Base-by-base conservation (phyloP, 225 moss, liverwort and hornwort genomes). In the Thuidium tamariscinum region DNA sequence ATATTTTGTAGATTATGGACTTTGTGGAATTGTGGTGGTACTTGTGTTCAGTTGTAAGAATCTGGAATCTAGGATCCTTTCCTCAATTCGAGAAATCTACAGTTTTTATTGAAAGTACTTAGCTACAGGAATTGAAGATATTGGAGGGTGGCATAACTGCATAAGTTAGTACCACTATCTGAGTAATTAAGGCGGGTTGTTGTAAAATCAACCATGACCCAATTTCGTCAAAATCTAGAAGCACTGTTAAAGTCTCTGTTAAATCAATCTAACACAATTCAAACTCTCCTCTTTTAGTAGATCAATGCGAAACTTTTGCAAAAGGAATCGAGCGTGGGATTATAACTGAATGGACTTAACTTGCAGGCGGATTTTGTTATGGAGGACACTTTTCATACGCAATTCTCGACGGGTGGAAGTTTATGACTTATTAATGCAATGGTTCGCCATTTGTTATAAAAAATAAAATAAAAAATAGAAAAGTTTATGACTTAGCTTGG, bases 161-260 rank as follows among this genome's bases (percentile, higher is more conserved):
- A 44, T 16, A n/a, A n/a, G n/a, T 16, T 4, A 6, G 32, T 21
- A 12, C 29, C 46, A 11, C 18, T 7, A 1, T 30, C 32, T 2
- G 7, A 20, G 29, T 41, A 7, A 17, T 3, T 32, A 5, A 73
- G 19, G 32, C 4, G 7, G 49, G 49, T 32, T 34, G n/a, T 21
- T n/a, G 13, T 14, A 51, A 51, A 34, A n/a, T 20, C 22, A 52
- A 74, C 5, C 0, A 5, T 76, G 36, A 54, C 6, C 76, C 36
- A 36, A 54, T 76, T 54, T 16, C 4, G 16, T 36, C 36, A 25
- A 54, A 52, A 9, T 54, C 5, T 76, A 54, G 23, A 74, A 14
- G 5, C 0, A 0, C 2, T 23, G 49, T 30, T 20, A 13, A 32
- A 18, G 48, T 48, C 11, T 11, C 1, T 32, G 7, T 20, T 19